A percentile compares a stretch with the other conserved stretches of the same genome.
Evolutionary conservation across 2,329 filamentous ascomycete genomes (phyloP).

Genomic region (Neonectria magnoliae): DNA sequence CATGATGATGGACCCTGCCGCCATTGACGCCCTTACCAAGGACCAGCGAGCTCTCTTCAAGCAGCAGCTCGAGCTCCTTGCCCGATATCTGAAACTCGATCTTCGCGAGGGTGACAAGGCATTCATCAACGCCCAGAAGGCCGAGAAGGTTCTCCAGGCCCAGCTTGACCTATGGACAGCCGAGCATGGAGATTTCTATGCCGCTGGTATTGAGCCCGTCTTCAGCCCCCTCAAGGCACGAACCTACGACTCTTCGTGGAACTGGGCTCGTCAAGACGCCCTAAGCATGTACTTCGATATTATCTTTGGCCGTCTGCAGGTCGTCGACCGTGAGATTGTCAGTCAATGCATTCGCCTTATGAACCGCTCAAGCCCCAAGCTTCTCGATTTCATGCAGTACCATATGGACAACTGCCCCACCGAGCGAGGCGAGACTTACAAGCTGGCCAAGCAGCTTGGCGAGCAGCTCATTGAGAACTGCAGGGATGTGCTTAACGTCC

Average conservation of each 20-base stretch:
- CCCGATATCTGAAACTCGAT: slow-evolving; percentile 96
- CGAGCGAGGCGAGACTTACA: slow-evolving; percentile 95
- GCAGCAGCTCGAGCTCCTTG: slow-evolving; percentile 95
- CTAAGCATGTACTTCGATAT: slow-evolving; percentile 99
- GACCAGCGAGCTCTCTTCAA: slow-evolving; percentile 97
- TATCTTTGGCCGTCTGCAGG: slow-evolving; percentile 93
- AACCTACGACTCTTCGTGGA: slow-evolving; percentile 98
- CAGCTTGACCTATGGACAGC: slow-evolving; percentile 95
- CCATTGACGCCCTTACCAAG: slow-evolving; percentile 95
- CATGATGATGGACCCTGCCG: slow-evolving; percentile 99
- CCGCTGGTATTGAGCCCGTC: slow-evolving; percentile 89
- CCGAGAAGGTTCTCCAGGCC: slow-evolving; percentile 86
- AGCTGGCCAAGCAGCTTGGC: slow-evolving; percentile 95
- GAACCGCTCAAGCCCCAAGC: slow-evolving; percentile 96
- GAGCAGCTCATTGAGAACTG: slow-evolving; percentile 97
- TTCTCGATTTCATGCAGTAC: slow-evolving; percentile 99
- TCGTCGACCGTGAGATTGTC: slow-evolving; percentile 96
- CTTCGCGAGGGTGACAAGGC: slow-evolving; percentile 97
- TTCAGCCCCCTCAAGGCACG: slow-evolving; percentile 95
- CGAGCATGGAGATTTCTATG: slow-evolving; percentile 97
- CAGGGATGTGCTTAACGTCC: slow-evolving; percentile 84
- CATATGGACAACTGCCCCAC: slow-evolving; percentile 99
- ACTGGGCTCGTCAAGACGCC: slow-evolving; percentile 97
- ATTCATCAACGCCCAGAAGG: slow-evolving; percentile 84
- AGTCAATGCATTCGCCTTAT: slow-evolving; percentile 99